phyloP scores from a whole-genome alignment of 805 yeast species.

The Candida golubevii region DNA sequence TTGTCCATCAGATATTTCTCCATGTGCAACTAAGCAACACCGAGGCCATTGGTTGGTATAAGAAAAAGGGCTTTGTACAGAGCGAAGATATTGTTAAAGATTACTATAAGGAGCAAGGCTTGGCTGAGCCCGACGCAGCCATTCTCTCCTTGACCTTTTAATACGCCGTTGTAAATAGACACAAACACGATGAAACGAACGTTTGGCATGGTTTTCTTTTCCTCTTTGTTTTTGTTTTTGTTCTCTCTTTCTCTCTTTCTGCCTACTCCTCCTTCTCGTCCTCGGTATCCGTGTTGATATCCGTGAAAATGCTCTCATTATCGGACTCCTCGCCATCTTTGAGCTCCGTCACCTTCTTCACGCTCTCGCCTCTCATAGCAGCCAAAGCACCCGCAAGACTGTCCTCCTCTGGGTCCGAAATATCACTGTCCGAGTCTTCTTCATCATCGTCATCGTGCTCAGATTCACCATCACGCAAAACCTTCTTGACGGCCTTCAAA shows the following conservation, averaged over 20 bases:
- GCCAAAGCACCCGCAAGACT: conserved; percentile 74
- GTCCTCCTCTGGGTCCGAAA: conserved; percentile 72
- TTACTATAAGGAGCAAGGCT: conserved; percentile 45
- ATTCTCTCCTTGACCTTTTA: conserved; percentile 30
- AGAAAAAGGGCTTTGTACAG: conserved; percentile 43
- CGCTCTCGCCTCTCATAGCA: conserved; percentile 58
- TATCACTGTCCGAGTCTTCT: conserved; percentile 47
- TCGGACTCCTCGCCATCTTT: conserved; percentile 39
- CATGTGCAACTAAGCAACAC: conserved; percentile 49
- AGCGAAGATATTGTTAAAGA: conserved; percentile 33
- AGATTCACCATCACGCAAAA: conserved; percentile 30
- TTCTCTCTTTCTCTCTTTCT: too few relatives aligned
- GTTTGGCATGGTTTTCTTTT: too few relatives aligned
- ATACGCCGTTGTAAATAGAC: neutral
- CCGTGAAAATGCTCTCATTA: conserved; percentile 39
- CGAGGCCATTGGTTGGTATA: conserved; percentile 48
- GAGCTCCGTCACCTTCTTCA: conserved; percentile 32
- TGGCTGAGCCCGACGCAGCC: conserved; percentile 47
- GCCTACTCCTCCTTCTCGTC: conserved; percentile 25
- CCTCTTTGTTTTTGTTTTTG: too few relatives aligned
- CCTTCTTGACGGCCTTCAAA: conserved; percentile 18
- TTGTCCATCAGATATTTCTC: conserved; percentile 47
- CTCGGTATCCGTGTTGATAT: conserved; percentile 42
- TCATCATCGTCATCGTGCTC: conserved; percentile 30
- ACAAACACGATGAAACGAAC: too few relatives aligned